Percentiles rank a stretch among this genome's conserved stretches.
phyloP scores from a whole-genome alignment of 192 early-diverging fungal species.

The Rhizoclosmatium globosum region DNA sequence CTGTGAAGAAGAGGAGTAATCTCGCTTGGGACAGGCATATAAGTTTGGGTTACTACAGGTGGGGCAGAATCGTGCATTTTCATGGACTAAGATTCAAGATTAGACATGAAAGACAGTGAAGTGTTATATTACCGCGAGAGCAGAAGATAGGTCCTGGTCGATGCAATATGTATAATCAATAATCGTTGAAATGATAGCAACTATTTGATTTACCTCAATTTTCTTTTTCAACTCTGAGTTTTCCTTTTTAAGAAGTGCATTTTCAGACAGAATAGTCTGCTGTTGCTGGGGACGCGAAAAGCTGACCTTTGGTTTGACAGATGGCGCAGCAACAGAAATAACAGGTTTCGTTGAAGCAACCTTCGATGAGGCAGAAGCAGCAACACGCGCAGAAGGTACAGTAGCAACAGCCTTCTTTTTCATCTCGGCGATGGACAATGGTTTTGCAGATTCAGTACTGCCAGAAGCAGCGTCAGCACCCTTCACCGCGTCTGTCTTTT shows the following conservation, averaged over 20 bases:
- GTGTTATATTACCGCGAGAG: neutral
- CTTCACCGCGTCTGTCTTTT: too few relatives aligned
- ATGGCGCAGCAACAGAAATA: neutral
- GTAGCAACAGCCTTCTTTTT: neutral
- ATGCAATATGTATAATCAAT: neutral
- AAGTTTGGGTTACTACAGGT: neutral
- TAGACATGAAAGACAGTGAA: neutral
- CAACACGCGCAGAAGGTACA: neutral
- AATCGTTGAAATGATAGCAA: neutral
- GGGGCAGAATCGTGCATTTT: neutral
- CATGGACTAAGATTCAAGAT: neutral
- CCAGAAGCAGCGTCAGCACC: too few relatives aligned
- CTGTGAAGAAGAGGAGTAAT: neutral
- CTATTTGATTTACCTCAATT: slow-evolving; percentile 6
- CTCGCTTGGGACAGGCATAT: neutral
- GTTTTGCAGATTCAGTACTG: too few relatives aligned
- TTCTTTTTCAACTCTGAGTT: slow-evolving; percentile 17
- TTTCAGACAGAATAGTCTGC: neutral
- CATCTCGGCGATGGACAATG: neutral
- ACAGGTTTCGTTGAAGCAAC: slow-evolving; percentile 4
- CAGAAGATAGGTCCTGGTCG: neutral
- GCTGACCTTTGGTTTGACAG: neutral
- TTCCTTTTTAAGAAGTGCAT: slow-evolving; percentile 18
- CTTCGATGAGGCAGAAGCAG: neutral
- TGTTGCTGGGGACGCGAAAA: neutral